Conservation (phyloP, 371 early-diverging fungal genomes). For the Actinomortierella wolfii region DNA sequence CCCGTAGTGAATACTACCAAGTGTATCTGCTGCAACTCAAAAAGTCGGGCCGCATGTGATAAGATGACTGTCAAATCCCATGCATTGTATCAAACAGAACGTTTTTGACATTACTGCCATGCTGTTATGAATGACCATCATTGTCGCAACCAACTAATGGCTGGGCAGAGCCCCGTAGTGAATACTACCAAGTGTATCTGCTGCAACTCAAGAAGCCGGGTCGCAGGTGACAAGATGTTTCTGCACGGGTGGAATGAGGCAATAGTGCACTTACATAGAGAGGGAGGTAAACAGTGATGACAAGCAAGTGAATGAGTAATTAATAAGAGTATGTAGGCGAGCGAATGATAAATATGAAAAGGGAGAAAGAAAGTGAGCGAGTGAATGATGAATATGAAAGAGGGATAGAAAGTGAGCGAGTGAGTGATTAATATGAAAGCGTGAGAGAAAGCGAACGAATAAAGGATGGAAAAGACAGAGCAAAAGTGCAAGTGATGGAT, state of each 20-base stretch:
- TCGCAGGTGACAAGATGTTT: not conserved
- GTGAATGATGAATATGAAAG: too few relatives aligned
- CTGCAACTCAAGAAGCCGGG: slow-evolving; percentile 3
- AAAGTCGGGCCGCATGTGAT: not conserved
- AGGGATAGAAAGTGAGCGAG: too few relatives aligned
- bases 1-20: slow-evolving; percentile 2
- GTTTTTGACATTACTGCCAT: not conserved
- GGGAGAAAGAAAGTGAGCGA: too few relatives aligned
- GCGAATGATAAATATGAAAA: too few relatives aligned
- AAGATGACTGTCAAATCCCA: not conserved
- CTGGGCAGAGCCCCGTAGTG: not conserved
- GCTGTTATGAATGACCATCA: slow-evolving; percentile 1
- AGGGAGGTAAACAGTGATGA: too few relatives aligned
- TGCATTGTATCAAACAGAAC: slow-evolving; percentile 1
- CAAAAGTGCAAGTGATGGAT: too few relatives aligned
- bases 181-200: slow-evolving; percentile 1
- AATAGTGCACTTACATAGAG: too few relatives aligned
- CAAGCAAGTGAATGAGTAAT: too few relatives aligned
- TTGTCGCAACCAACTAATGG: slow-evolving; percentile 4
- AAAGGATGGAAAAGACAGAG: too few relatives aligned
- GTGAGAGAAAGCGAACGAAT: too few relatives aligned
- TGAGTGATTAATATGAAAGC: too few relatives aligned
- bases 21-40: slow-evolving; percentile 4
- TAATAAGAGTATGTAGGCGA: too few relatives aligned
- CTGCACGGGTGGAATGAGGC: not conserved